phyloP scores from a whole-genome alignment of 2,329 filamentous ascomycete genomes.

The Cadophora sp. region DNA sequence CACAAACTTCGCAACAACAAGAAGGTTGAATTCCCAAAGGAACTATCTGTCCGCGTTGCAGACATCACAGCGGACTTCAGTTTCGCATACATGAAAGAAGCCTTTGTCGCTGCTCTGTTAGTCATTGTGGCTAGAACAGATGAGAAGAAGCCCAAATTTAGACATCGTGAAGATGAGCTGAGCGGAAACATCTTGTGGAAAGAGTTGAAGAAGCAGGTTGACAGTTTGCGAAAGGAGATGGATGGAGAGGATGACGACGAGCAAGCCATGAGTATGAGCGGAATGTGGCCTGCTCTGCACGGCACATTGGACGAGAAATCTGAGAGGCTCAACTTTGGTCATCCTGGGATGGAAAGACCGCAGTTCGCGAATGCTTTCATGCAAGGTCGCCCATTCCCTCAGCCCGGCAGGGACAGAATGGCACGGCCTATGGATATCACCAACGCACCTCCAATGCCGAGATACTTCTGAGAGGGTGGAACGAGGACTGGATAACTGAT shows the following conservation, averaged over 20 bases:
- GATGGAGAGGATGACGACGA: conserved; percentile 42
- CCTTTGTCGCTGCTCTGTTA: conserved; percentile 68
- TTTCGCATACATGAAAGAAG: conserved; percentile 75
- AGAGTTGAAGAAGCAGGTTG: conserved; percentile 68
- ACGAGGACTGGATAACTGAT: background rate
- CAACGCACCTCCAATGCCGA: conserved; percentile 22
- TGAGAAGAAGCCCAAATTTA: conserved; percentile 24
- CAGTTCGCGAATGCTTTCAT: background rate
- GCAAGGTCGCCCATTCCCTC: conserved; percentile 9
- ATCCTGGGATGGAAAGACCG: conserved; percentile 4
- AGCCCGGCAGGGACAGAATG: background rate
- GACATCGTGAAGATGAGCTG: conserved; percentile 48
- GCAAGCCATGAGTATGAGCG: conserved; percentile 22
- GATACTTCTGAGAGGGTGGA: conserved; percentile 25
- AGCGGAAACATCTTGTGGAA: conserved; percentile 62
- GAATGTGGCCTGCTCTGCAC: conserved; percentile 31
- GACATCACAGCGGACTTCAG: conserved; percentile 69
- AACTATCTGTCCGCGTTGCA: conserved; percentile 64
- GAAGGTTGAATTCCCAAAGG: conserved; percentile 65
- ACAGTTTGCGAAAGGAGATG: conserved; percentile 65
- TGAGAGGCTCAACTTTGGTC: background rate
- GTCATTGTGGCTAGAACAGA: conserved; percentile 55
- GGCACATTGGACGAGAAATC: conserved; percentile 28
- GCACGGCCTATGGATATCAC: conserved; percentile 16
- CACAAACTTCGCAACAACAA: conserved; percentile 60